These are phyloP conservation scores for Cordyceps pruinosa DNA, from an alignment of 2,329 filamentous ascomycete species.

Conservation along the genomic window DNA sequence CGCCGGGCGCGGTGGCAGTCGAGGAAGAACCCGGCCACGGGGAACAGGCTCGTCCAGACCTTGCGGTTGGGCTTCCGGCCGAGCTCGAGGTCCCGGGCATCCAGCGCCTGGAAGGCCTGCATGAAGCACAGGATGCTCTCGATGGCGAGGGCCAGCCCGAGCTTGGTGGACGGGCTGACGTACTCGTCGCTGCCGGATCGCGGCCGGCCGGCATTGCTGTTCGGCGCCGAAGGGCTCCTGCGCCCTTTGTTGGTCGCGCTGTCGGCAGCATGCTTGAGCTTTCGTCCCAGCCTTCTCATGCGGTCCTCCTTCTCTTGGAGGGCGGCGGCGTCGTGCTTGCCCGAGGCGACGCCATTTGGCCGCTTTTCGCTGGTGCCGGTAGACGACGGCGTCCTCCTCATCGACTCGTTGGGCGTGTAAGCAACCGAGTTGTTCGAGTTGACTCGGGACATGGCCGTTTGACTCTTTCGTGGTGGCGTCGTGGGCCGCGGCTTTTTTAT, in stretches of 20 bases:
- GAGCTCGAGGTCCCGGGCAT: conserved; percentile 34
- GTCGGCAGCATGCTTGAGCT: conserved; percentile 50
- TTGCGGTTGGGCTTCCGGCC: conserved; percentile 35
- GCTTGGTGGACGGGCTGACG: conserved; percentile 33
- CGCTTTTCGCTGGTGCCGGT: conserved; percentile 18
- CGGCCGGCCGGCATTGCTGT: conserved; percentile 17
- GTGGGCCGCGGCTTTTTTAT: conserved; percentile 40
- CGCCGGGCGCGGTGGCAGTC: conserved; percentile 29
- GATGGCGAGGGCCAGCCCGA: conserved; percentile 37
- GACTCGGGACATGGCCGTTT: conserved; percentile 45
- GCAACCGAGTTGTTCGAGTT: conserved; percentile 47
- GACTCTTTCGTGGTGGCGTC: conserved; percentile 46
- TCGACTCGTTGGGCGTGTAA: conserved; percentile 42
- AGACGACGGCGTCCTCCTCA: conserved; percentile 22
- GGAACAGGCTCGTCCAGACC: conserved; percentile 39
- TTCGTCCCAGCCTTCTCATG: conserved; percentile 38
- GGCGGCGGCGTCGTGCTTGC: conserved; percentile 21
- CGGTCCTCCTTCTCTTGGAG: conserved; percentile 30
- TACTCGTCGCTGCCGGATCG: conserved; percentile 18
- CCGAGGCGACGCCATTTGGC: conserved; percentile 24
- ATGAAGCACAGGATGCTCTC: conserved; percentile 49
- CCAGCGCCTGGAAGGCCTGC: conserved; percentile 43
- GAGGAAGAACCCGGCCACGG: conserved; percentile 35
- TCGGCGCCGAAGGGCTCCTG: conserved; percentile 18
- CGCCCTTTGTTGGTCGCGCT: conserved; percentile 26